Conservation (phyloP, 345 rosid species). For the Turritis glabra region DNA sequence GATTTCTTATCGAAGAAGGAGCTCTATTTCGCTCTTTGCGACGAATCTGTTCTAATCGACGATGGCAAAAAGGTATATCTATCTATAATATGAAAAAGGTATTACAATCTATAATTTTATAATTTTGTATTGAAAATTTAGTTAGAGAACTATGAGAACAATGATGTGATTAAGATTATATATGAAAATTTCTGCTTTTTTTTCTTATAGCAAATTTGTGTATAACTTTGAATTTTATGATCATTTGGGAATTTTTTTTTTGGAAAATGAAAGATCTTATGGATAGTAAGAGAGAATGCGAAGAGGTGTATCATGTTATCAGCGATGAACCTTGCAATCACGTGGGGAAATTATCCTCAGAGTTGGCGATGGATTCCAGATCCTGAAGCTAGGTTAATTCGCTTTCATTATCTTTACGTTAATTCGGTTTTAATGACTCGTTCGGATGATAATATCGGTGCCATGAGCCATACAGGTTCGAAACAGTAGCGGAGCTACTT, state of each 20-base stretch:
- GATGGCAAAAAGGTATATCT: constrained; percentile 46
- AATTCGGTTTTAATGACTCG: not conserved
- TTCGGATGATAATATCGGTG: not conserved
- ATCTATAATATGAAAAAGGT: not conserved
- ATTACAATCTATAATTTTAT: too few species aligned
- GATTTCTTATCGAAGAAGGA: constrained; percentile 45
- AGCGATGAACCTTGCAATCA: not conserved
- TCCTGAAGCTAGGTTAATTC: not conserved
- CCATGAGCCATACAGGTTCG: not conserved
- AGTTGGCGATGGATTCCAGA: not conserved
- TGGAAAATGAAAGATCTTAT: not conserved
- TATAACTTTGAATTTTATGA: not conserved
- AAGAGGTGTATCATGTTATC: constrained; percentile 9
- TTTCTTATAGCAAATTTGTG: not conserved
- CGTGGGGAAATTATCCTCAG: not conserved
- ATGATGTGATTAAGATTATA: too few species aligned
- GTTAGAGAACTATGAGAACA: too few species aligned
- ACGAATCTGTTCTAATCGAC: constrained; percentile 37
- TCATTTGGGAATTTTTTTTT: not conserved
- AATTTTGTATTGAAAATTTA: too few species aligned
- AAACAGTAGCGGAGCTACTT: not conserved
- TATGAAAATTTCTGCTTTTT: not conserved
- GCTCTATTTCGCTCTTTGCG: constrained; percentile 47
- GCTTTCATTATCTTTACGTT: not conserved
- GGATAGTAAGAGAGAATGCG: not conserved